A percentile compares a stretch with the other conserved stretches of the same genome.
These are phyloP conservation scores for Annona cherimola DNA, from an alignment of 164 flowering plant species.

Conservation along the genomic window DNA sequence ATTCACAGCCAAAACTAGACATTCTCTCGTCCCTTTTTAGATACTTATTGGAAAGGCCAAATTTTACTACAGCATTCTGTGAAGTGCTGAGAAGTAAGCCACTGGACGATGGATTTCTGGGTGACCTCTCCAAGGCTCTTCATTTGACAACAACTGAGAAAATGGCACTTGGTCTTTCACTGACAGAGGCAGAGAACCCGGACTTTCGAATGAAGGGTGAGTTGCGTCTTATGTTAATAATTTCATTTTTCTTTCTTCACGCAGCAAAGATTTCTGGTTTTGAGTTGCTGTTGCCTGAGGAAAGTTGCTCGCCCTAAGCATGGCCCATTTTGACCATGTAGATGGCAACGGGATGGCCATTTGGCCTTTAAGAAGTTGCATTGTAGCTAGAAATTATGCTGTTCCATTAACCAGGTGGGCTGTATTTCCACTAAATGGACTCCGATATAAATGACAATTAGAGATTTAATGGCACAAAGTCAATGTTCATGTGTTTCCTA, in stretches of 20 bases:
- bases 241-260: not conserved
- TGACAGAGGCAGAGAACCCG: slow-evolving; percentile 62
- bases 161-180: slow-evolving; percentile 76
- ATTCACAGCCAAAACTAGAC: slow-evolving; percentile 35
- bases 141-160: slow-evolving; percentile 60
- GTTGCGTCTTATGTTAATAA: slow-evolving; percentile 8
- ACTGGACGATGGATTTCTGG: slow-evolving; percentile 48
- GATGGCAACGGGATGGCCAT: not conserved
- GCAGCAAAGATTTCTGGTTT: not conserved
- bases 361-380: not conserved
- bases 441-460: not conserved
- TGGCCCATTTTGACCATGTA: not conserved
- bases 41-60: slow-evolving; percentile 52
- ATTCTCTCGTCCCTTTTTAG: slow-evolving; percentile 41
- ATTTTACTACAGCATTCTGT: slow-evolving; percentile 59
- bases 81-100: slow-evolving; percentile 39
- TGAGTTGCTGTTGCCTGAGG: not conserved
- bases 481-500: not conserved
- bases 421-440: not conserved
- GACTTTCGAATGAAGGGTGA: slow-evolving; percentile 58
- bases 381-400: not conserved
- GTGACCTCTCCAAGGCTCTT: slow-evolving; percentile 48
- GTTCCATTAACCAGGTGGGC: not conserved
- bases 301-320: not conserved
- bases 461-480: not conserved